Base-by-base conservation (phyloP, 306 rosid species). In the Vigna trinervia region DNA sequence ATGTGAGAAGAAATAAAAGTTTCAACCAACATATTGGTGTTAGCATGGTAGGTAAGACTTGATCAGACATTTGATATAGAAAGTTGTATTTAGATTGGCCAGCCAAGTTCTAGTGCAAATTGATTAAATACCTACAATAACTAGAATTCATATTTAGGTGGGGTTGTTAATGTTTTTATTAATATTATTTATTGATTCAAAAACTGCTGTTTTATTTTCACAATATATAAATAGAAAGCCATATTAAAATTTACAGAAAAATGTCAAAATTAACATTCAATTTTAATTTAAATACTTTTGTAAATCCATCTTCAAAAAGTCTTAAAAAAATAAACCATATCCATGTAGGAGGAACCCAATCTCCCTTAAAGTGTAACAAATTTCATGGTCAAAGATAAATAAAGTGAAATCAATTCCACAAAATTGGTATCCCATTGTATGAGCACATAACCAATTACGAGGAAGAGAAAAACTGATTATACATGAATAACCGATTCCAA, bases 1-100 rank as follows among this genome's bases (percentile, higher is more conserved):
- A 68, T 68, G 67, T 81, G 72, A 68, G 76, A 58, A 59, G 80
- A 81, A 67, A 67, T 47, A 8, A 68, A 81, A 47, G 71, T 81
- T 59, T 50, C 30, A 75, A 68, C 80, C 41, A 74, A 74, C 71
- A 20, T 74, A 8, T 56, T 68, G 65, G 26, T 68, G 57, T 48
- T 81, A 47, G 57, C 59, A 34, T 71, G 58, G 77, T 50, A 50
- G 71, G 80, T 48, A 23, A 52, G 71, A 34, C 39, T 74, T 66
- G 47, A 67, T 74, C 38, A 65, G 45, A 30, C 23, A 32, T 20
- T 53, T 41, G 9, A 64, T 43, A 12, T 14, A 73, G 45, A 43
- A 53, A 48, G n/a, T 65, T 54, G 4, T 30, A 65, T 80, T 75
- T 28, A 64, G 66, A 58, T 26, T 58, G 12, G 39, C 52, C 74